These are phyloP conservation scores for Penicillium desertorum DNA, from an alignment of 495 filamentous ascomycete species.

Conservation along the genomic window DNA sequence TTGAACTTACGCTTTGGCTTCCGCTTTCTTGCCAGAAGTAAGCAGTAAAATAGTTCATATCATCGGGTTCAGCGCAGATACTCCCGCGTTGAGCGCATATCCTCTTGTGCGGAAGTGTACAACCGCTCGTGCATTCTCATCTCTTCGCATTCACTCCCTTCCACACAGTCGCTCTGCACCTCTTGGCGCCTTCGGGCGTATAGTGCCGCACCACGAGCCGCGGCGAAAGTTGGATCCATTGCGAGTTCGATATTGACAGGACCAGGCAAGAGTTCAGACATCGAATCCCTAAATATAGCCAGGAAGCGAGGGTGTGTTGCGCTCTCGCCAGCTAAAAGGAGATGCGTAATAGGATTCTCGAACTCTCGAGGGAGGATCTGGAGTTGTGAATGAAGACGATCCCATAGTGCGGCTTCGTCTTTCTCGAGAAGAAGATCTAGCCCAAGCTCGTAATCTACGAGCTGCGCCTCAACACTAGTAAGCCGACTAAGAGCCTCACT, in stretches of 20 bases:
- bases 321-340: conserved; percentile 19
- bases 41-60: too few relatives aligned
- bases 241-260: conserved; percentile 2
- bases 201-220: conserved; percentile 18
- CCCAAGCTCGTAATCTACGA: conserved; percentile 13
- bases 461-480: conserved; percentile 1
- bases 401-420: conserved; percentile 7
- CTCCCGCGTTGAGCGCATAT: too few relatives aligned
- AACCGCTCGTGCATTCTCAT: conserved; percentile 1
- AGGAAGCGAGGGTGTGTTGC: conserved; percentile 12
- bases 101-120: too few relatives aligned
- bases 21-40: too few relatives aligned
- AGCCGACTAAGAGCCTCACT: background rate
- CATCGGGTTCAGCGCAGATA: too few relatives aligned
- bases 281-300: conserved; percentile 12
- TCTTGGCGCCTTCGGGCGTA: conserved; percentile 20
- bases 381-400: conserved; percentile 15
- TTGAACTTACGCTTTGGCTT: too few relatives aligned
- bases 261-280: conserved; percentile 7
- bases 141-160: conserved; percentile 7
- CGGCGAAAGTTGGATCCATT: conserved; percentile 17
- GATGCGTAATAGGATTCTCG: conserved; percentile 8
- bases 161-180: conserved; percentile 17
- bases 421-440: conserved; percentile 19
- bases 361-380: conserved; percentile 13